A percentile compares a stretch with the other conserved stretches of the same genome.
Conservation (phyloP, 768 basidiomycete genomes). For the Tylopilus felleus region DNA sequence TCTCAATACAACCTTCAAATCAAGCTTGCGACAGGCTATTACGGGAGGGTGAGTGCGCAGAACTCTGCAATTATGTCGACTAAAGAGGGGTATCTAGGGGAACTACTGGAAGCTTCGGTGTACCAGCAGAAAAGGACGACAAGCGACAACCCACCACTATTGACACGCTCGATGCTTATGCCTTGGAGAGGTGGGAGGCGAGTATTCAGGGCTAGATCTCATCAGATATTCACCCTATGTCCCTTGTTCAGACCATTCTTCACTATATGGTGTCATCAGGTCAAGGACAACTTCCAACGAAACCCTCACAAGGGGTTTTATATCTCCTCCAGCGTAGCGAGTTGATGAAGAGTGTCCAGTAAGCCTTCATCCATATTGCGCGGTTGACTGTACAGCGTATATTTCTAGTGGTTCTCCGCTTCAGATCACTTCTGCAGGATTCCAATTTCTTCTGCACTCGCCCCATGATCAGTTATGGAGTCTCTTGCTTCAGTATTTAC, state of each 20-base stretch:
- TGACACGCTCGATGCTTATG: conserved; percentile 72
- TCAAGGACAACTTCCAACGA: conserved; percentile 66
- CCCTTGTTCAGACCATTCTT: conserved; percentile 70
- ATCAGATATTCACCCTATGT: background rate
- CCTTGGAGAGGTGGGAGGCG: conserved; percentile 90
- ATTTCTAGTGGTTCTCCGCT: conserved; percentile 48
- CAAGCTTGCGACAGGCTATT: conserved; percentile 76
- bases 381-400: background rate
- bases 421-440: conserved; percentile 90
- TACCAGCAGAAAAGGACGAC: conserved; percentile 63
- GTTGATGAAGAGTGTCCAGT: conserved; percentile 78
- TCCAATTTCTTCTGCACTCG: conserved; percentile 93
- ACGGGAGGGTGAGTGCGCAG: conserved; percentile 70
- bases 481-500: conserved; percentile 84
- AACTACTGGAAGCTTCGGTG: conserved; percentile 78
- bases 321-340: conserved; percentile 80
- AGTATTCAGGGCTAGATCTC: conserved; percentile 14
- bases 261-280: conserved; percentile 98
- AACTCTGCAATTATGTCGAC: conserved; percentile 1
- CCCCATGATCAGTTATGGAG: conserved; percentile 97
- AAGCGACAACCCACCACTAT: conserved; percentile 52
- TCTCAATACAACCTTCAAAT: conserved; percentile 73
- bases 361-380: conserved; percentile 22
- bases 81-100: conserved; percentile 45
- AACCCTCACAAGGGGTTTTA: conserved; percentile 80